Percentiles rank a stretch among this genome's conserved stretches.
Evolutionary conservation across 306 rosid species (phyloP).

Genomic region (Inga laurina): DNA sequence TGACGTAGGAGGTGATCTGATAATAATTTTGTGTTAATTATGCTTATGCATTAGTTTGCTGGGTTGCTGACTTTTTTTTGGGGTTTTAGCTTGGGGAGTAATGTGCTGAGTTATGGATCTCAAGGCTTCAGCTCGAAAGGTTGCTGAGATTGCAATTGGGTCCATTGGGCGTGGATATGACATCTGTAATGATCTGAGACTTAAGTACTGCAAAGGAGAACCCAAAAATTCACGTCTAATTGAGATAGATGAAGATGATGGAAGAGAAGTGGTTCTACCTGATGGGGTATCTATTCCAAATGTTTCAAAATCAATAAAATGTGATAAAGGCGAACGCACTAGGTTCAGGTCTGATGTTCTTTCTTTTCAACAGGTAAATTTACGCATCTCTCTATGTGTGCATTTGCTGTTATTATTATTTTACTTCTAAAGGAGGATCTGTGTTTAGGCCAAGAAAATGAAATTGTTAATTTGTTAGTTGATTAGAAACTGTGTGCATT

Average conservation of each 20-base stretch:
- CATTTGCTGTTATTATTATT: not conserved
- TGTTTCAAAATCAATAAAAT: constrained; percentile 83
- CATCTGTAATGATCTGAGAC: constrained; percentile 72
- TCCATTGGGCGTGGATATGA: constrained; percentile 93
- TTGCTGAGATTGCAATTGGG: constrained; percentile 85
- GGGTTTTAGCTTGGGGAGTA: constrained; percentile 43
- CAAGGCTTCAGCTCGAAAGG: constrained; percentile 58
- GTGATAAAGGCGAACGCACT: constrained; percentile 95
- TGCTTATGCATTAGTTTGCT: constrained; percentile 22
- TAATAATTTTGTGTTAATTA: constrained; percentile 17
- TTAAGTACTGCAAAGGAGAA: constrained; percentile 85
- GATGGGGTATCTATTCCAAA: constrained; percentile 76
- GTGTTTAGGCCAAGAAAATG: constrained; percentile 13
- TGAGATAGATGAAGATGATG: constrained; percentile 68
- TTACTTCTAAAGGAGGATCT: not conserved
- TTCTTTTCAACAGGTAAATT: constrained; percentile 88
- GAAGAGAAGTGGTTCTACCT: constrained; percentile 71
- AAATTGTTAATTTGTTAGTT: not conserved
- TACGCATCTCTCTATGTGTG: not conserved
- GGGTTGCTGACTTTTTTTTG: constrained; percentile 10
- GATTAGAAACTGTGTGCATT: not conserved
- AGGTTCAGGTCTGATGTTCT: constrained; percentile 96
- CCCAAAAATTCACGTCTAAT: constrained; percentile 60
- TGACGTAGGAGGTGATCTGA: constrained; percentile 12
- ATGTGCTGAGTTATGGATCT: constrained; percentile 83